Conservation (phyloP, 2,329 filamentous ascomycete genomes). For the Fusarium nodosum region DNA sequence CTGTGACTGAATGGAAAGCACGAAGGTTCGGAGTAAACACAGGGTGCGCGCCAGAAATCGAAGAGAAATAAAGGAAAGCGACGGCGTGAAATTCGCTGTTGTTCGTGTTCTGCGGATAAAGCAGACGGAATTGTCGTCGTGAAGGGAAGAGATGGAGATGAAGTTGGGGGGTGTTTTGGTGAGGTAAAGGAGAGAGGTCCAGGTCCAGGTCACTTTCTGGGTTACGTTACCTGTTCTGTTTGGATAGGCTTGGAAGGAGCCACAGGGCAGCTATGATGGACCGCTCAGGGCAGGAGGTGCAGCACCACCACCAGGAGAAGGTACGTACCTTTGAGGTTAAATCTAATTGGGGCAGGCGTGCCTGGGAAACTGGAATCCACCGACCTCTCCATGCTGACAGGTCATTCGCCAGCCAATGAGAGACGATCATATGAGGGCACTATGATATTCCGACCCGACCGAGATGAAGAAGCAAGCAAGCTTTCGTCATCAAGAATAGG, state of each 20-base stretch:
- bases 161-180: constrained; percentile 44
- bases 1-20: constrained; percentile 40
- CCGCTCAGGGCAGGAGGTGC: constrained; percentile 36
- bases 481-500: constrained; percentile 34
- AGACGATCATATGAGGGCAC: neutral
- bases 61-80: constrained; percentile 32
- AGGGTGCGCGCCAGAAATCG: constrained; percentile 39
- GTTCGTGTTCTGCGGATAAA: constrained; percentile 48
- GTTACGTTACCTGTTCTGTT: constrained; percentile 55
- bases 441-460: constrained; percentile 40
- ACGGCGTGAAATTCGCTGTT: constrained; percentile 43
- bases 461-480: constrained; percentile 35
- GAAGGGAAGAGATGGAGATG: constrained; percentile 43
- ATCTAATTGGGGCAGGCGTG: constrained; percentile 6
- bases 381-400: constrained; percentile 37
- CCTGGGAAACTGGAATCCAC: constrained; percentile 25
- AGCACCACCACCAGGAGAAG: constrained; percentile 15
- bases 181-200: constrained; percentile 45
- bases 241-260: constrained; percentile 30
- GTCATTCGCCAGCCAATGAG: constrained; percentile 29
- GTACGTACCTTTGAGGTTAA: constrained; percentile 30
- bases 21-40: constrained; percentile 32
- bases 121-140: constrained; percentile 47
- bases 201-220: constrained; percentile 50
- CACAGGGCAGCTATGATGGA: constrained; percentile 35